Percentiles rank a stretch among this genome's conserved stretches.
These are phyloP conservation scores for Beauveria bassiana DNA, from an alignment of 2,329 filamentous ascomycete species.

Conservation along the genomic window DNA sequence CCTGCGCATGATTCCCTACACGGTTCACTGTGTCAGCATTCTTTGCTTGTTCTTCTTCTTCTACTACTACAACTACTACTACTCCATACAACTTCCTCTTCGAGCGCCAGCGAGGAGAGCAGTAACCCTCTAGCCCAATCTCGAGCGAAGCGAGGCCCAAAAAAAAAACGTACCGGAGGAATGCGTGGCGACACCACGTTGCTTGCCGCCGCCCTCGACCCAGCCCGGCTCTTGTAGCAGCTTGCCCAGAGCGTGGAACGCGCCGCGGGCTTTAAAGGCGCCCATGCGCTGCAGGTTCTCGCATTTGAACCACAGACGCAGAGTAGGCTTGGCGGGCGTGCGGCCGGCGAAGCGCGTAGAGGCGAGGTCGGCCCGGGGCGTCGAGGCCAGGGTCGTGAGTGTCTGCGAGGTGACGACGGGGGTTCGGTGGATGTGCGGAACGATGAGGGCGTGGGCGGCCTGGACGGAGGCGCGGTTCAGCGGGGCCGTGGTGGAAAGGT, in stretches of 20 bases:
- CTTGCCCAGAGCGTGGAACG: constrained; percentile 74
- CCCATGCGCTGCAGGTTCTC: constrained; percentile 88
- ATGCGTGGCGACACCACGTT: constrained; percentile 77
- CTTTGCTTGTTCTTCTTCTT: no score
- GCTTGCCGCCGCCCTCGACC: constrained; percentile 49
- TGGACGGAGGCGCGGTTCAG: constrained; percentile 66
- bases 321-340: constrained; percentile 52
- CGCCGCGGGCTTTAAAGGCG: constrained; percentile 87
- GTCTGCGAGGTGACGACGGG: constrained; percentile 75
- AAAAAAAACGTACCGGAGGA: constrained; percentile 58
- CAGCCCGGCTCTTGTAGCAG: constrained; percentile 56
- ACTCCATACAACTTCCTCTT: no score
- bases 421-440: constrained; percentile 70
- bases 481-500: constrained; percentile 47
- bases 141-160: not conserved
- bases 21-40: not conserved
- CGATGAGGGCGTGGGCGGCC: constrained; percentile 65
- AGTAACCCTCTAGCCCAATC: not conserved
- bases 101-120: no score
- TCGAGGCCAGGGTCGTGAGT: constrained; percentile 66
- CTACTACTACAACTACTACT: no score
- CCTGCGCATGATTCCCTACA: constrained; percentile 88
- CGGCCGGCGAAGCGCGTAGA: constrained; percentile 50
- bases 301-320: constrained; percentile 88
- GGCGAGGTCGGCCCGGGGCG: constrained; percentile 49